Base-by-base conservation (phyloP, 352 stramenopile species). In the Pythium monospermum region DNA sequence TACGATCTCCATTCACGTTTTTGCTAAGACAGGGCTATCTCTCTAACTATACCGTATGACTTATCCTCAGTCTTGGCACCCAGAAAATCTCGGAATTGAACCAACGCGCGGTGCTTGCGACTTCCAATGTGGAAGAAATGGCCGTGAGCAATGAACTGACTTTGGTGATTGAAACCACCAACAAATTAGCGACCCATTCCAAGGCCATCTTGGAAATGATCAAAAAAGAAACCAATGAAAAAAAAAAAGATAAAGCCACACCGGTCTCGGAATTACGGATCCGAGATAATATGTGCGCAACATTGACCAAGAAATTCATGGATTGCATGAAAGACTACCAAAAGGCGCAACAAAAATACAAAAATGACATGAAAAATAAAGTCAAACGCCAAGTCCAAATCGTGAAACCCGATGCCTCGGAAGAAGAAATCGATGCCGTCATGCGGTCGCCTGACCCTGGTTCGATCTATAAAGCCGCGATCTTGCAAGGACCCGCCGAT, bases 321-420 rank as follows among this genome's bases (percentile, higher is more conserved):
- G 94, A 98, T 68, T 91, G 97, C 57, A 98, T 98, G 87, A 99
- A 99, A 64, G 77, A 96, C 26, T 99, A 99, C 68, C 96, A 99
- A 66, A 94, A 95, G 52, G 82, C 91, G 12, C 92, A 99, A 75
- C 95, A 97, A 73, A 95, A 97, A 55, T 99, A 98, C 72, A 99
- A 99, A 71, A 89, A 68, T 15, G 93, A 98, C 53, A 96, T 99
- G 62, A 98, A 99, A 64, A 96, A 91, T 49, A 99, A 99, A 67
- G 93, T 98, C 2, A 97, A 97, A 59, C 83, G 96, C 11, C 96
- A 99, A 63, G 89, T 99, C 39, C 89, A 98, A 65, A 98, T 98
- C 54, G 95, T 99, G 30, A 99, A 99, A 55, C 94, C 96, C 0
- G 92, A 98, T 68, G 96, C 95, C 0, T 98, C 94, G 5, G 88